Evolutionary conservation across 768 basidiomycete species (phyloP).

Genomic region (Russula emetica): DNA sequence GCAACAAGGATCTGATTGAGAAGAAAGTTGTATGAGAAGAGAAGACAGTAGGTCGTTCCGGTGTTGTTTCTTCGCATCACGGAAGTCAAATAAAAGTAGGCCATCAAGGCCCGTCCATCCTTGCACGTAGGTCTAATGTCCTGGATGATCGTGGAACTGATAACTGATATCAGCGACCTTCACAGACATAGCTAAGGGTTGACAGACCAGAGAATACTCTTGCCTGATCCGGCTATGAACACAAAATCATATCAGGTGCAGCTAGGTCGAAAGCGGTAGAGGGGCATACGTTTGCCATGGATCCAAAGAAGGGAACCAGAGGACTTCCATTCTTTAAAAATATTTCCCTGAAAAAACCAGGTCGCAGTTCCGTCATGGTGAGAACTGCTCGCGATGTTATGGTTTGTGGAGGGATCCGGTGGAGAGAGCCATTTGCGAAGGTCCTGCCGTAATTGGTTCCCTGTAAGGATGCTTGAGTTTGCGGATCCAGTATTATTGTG

Average conservation of each 20-base stretch:
- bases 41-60: not conserved
- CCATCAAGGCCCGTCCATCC: not conserved
- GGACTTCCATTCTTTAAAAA: not conserved
- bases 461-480: not conserved
- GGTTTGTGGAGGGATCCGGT: constrained; percentile 2
- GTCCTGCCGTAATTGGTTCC: not conserved
- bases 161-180: not conserved
- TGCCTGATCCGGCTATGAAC: not conserved
- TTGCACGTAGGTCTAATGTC: not conserved
- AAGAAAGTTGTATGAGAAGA: not conserved
- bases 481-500: not conserved
- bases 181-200: not conserved
- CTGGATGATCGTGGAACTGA: not conserved
- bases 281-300: not conserved
- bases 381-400: not conserved
- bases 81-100: constrained; percentile 1
- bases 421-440: not conserved
- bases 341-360: not conserved
- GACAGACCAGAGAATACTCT: not conserved
- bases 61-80: not conserved
- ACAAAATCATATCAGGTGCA: not conserved
- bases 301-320: not conserved
- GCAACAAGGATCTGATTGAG: not conserved
- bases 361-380: not conserved
- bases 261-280: not conserved